These are phyloP conservation scores for Fusarium lyarnte DNA, from an alignment of 2,329 filamentous ascomycete genomes.

Conservation along the genomic window DNA sequence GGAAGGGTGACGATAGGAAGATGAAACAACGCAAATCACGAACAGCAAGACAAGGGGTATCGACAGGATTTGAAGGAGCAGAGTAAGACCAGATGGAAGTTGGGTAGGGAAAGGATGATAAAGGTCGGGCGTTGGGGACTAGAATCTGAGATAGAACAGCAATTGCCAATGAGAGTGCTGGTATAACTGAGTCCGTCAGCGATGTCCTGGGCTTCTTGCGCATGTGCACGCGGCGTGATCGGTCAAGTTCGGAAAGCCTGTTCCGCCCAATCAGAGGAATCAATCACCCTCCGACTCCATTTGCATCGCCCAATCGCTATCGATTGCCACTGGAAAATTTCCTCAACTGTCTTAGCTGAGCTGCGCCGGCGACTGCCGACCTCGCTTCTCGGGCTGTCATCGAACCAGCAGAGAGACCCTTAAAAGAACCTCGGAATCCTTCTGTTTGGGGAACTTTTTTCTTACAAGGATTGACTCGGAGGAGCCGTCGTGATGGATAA, in stretches of 20 bases:
- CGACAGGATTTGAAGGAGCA: not conserved
- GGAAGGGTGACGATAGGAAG: conserved; percentile 15
- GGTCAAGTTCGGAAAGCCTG: conserved; percentile 40
- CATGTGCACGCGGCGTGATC: conserved; percentile 32
- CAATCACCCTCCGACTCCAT: not conserved
- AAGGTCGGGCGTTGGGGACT: conserved; percentile 1
- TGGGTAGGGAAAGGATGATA: conserved; percentile 7
- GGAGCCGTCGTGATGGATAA: not conserved
- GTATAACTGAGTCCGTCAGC: conserved; percentile 34
- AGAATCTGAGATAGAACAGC: conserved; percentile 3
- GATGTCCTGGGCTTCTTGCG: conserved; percentile 3
- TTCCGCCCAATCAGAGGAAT: conserved; percentile 2
- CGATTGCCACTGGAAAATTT: conserved; percentile 20
- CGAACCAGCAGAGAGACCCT: conserved; percentile 13
- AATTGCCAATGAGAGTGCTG: conserved; percentile 40
- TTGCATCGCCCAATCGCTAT: conserved; percentile 19
- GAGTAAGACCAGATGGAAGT: not conserved
- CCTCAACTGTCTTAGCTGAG: conserved; percentile 15
- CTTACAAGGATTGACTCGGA: not conserved
- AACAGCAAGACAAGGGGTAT: conserved; percentile 8
- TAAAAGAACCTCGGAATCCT: conserved; percentile 4
- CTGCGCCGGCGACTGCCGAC: conserved; percentile 25
- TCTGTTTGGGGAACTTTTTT: not conserved
- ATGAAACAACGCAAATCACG: conserved; percentile 10
- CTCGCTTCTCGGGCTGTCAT: not conserved